Conservation (phyloP, 441 rosid species). For the Erysimum pusillum region DNA sequence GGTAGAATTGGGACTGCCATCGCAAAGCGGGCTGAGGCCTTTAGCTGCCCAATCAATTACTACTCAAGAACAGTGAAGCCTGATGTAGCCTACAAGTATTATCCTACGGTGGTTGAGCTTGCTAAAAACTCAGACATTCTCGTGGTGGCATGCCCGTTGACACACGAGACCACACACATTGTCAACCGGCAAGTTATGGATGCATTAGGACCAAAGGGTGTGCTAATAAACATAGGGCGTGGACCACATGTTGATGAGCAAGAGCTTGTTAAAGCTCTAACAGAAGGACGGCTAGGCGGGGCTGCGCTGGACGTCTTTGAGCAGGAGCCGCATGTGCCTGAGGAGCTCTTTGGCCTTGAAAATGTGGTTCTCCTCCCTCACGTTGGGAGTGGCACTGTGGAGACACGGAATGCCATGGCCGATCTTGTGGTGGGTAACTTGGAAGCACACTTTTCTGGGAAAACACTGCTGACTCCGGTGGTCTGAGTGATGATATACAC, state of each 20-base stretch:
- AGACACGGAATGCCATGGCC: slow-evolving; percentile 71
- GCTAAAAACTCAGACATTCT: slow-evolving; percentile 65
- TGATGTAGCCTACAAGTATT: slow-evolving; percentile 55
- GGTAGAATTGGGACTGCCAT: slow-evolving; percentile 76
- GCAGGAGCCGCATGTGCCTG: slow-evolving; percentile 67
- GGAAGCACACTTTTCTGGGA: slow-evolving; percentile 62
- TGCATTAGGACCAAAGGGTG: slow-evolving; percentile 64
- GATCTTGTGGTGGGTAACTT: slow-evolving; percentile 65
- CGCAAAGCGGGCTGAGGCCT: slow-evolving; percentile 74
- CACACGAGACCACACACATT: slow-evolving; percentile 62
- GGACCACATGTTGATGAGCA: slow-evolving; percentile 70
- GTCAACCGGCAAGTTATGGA: slow-evolving; percentile 62
- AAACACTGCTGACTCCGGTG: slow-evolving; percentile 61
- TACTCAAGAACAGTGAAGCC: slow-evolving; percentile 59
- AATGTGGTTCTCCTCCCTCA: slow-evolving; percentile 74
- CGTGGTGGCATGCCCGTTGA: slow-evolving; percentile 65
- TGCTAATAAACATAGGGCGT: slow-evolving; percentile 67
- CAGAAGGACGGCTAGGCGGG: slow-evolving; percentile 65
- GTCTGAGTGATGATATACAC: slow-evolving; percentile 34
- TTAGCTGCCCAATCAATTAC: slow-evolving; percentile 65
- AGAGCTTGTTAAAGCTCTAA: slow-evolving; percentile 70
- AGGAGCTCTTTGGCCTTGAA: slow-evolving; percentile 56
- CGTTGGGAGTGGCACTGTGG: slow-evolving; percentile 68
- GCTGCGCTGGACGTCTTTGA: slow-evolving; percentile 75
- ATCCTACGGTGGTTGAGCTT: slow-evolving; percentile 56